Evolutionary conservation across 1,139 yeast species (phyloP).

Genomic region (Taphrina pruni): DNA sequence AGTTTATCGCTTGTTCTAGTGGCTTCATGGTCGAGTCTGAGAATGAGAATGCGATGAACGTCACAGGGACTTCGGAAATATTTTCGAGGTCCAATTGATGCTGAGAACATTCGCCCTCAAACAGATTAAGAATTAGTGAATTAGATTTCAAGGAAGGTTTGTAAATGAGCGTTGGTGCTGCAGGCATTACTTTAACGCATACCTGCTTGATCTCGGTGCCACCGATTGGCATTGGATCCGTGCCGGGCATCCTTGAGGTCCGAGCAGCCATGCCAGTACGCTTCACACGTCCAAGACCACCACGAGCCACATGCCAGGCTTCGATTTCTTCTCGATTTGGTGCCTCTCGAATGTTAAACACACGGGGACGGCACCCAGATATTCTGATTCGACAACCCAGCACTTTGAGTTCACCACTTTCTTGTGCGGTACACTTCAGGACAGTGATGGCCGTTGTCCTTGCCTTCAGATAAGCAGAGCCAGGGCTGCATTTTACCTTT

Average conservation of each 20-base stretch:
- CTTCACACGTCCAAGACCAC: conserved; percentile 43
- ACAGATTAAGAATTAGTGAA: conserved; percentile 65
- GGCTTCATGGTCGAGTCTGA: conserved; percentile 78
- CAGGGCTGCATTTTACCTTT: conserved; percentile 42
- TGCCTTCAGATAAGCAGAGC: conserved; percentile 50
- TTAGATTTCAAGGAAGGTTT: conserved; percentile 53
- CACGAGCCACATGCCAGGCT: conserved; percentile 43
- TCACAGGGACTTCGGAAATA: conserved; percentile 61
- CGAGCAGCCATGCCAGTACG: conserved; percentile 21
- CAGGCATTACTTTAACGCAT: conserved; percentile 37
- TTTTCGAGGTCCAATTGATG: conserved; percentile 65
- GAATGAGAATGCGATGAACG: conserved; percentile 65
- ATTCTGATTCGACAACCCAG: conserved; percentile 58
- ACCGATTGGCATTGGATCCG: conserved; percentile 3
- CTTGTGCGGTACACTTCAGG: conserved; percentile 57
- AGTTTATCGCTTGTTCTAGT: conserved; percentile 57
- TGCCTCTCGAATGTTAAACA: conserved; percentile 50
- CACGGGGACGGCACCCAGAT: conserved; percentile 55
- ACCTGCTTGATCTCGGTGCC: not conserved
- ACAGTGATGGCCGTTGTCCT: conserved; percentile 49
- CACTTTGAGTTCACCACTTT: conserved; percentile 56
- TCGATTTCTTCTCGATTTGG: conserved; percentile 49
- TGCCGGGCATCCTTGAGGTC: conserved; percentile 13
- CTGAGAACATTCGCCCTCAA: conserved; percentile 72
- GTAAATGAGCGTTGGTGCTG: conserved; percentile 25